Evolutionary conservation across 1,284 basidiomycete species (phyloP), one percentile per base, ranked within the genome.

Genomic region (Trametes polyzona): DNA sequence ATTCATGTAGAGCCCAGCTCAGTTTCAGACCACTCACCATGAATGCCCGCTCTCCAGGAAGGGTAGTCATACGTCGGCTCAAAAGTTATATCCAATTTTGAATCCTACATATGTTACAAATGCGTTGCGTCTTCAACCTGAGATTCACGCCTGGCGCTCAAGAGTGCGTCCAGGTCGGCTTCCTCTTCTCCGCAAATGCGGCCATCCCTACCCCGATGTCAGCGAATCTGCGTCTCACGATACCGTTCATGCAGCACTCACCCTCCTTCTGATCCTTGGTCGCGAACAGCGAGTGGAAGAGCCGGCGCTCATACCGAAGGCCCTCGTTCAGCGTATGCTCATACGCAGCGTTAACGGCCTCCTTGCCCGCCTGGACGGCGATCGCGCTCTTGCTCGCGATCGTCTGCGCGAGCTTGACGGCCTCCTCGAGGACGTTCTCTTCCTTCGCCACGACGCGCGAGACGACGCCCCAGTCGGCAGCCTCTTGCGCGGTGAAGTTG

Each of bases 181-280:
- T 93, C 71, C 96, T 85, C 83, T 98, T 99, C 76, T 98, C 94
- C n/a, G 88, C 88, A 70, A 99, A 98, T n/a, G 96, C 96, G 35
- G 80, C 72, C 96, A 98, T 98, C 24, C 96, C 94, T 92, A 41
- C 59, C 33, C 58, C 40, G 27, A 42, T 9, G 21, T 44, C 40
- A 14, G 2, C 2, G 14, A 32, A 52, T n/a, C n/a, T n/a, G n/a
- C 39, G 11, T 12, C 35, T 23, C 50, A 43, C 26, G 41, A 27
- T 41, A 29, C 12, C 55, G 11, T 27, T 6, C 35, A 33, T 24
- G 39, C 9, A 30, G 61, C 6, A 73, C 86, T 64, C 65, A 90
- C 93, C 93, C 77, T 98, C 95, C 81, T 98, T 98, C 79, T 98
- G 96, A 73, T 99, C 96, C 60, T 90, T 84, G 39, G 96, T 98